Evolutionary conservation across 495 filamentous ascomycete species (phyloP), one percentile per base, ranked within the genome.

Genomic region (Entonaema liquescens): DNA sequence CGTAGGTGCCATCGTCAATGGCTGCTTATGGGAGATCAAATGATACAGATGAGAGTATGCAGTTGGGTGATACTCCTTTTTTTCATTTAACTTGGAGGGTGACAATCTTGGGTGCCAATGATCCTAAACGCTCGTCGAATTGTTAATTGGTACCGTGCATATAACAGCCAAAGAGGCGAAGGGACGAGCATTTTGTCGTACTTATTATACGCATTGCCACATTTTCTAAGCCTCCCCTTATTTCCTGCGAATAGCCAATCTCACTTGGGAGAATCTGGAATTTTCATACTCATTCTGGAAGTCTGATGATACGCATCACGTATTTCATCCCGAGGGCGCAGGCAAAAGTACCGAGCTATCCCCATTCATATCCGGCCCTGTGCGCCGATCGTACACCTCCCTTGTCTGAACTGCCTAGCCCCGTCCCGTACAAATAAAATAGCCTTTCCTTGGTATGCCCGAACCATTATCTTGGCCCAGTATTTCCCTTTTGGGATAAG

Each of bases 171-270:
- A 42, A 33, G 23, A 25, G 49, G 28, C 6, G 49, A 49, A 36
- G n/a, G 53, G 31, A 33, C 65, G 65, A 68, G 56, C 49, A 33
- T 28, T 36, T 68, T 31, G 49, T 61, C 56, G 40, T 68, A 68
- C 58, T 68, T 68, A 65, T 65, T 68, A 68, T 68, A 68, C 61
- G 57, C 59, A 68, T 65, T 38, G 68, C 65, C 50, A 60, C 60
- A 68, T 68, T 52, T 50, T 29, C 29, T 36, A 56, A 40, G 21
- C 19, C 38, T 29, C 47, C 64, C 49, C 62, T 52, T 63, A 59
- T 53, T 60, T 31, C 19, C 17, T 15, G 44, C 26, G 25, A 42
- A 21, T 62, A 33, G 56, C 52, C 38, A 42, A 65, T 72, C 64
- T 72, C 40, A 68, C 65, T 53, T 44, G 29, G 5, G 25, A 47